A percentile compares a stretch with the other conserved stretches of the same genome.
Conservation (phyloP, 2,329 filamentous ascomycete species). For the Metarhizium sp. region DNA sequence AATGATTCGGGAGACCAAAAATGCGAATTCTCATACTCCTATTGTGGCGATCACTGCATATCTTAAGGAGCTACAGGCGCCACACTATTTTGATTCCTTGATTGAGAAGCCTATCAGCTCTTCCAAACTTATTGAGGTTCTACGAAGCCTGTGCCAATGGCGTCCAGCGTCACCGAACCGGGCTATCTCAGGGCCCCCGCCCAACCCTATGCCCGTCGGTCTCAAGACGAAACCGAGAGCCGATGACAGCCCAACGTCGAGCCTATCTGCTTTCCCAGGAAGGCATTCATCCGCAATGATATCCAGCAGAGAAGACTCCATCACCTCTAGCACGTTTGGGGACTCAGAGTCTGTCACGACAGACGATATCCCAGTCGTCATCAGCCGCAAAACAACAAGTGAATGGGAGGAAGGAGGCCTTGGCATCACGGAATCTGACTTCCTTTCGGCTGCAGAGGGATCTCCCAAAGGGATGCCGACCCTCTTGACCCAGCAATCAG, state of each 20-base stretch:
- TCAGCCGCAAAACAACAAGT: slow-evolving; percentile 62
- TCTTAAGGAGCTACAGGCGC: slow-evolving; percentile 90
- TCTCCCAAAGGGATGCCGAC: slow-evolving; percentile 37
- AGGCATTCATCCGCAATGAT: slow-evolving; percentile 67
- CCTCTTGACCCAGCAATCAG: slow-evolving; percentile 52
- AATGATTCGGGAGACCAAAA: slow-evolving; percentile 96
- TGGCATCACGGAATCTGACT: slow-evolving; percentile 62
- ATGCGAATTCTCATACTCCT: slow-evolving; percentile 86
- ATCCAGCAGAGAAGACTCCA: slow-evolving; percentile 80
- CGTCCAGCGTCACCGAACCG: slow-evolving; percentile 57
- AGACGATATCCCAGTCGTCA: slow-evolving; percentile 69
- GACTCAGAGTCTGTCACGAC: slow-evolving; percentile 71
- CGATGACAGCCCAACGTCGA: slow-evolving; percentile 79
- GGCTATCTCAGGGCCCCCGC: slow-evolving; percentile 34
- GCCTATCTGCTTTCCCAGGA: slow-evolving; percentile 61
- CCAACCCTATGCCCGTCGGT: slow-evolving; percentile 52
- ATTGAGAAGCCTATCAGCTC: slow-evolving; percentile 96
- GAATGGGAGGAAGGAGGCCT: slow-evolving; percentile 75
- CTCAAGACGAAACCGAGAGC: slow-evolving; percentile 52
- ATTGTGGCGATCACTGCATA: slow-evolving; percentile 97
- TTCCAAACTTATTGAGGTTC: slow-evolving; percentile 79
- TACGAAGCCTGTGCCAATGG: slow-evolving; percentile 88
- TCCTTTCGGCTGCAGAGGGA: slow-evolving; percentile 20
- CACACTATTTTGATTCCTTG: slow-evolving; percentile 90
- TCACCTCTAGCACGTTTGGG: slow-evolving; percentile 79